Evolutionary conservation across 768 basidiomycete species (phyloP), one percentile per base, ranked within the genome.

Genomic region (Antrodiella citrinella): DNA sequence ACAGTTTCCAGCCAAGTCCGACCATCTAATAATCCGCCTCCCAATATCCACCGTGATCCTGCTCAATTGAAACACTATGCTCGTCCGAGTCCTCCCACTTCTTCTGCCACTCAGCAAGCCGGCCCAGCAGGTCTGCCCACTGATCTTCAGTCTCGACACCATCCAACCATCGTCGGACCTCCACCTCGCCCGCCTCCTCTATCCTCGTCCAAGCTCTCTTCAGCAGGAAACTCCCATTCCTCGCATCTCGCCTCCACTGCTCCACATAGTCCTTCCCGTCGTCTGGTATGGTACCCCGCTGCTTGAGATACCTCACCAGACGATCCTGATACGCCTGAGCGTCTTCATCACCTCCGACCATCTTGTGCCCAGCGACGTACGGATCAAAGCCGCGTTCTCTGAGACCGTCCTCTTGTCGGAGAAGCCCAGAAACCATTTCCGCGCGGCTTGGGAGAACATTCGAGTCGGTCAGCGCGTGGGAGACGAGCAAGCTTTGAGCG

Each of bases 61-160:
- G 42, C 46, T 5, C 15, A 44, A n/a, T n/a, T n/a, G n/a, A n/a
- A n/a, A n/a, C 44, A 3, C 50, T 41, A 7, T 56, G 21, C 10
- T 61, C 63, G 45, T 63, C 57, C 19, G 60, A 57, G n/a, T 55
- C 60, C 55, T 80, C 78, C 75, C 80, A 81, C n/a, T 74, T 65
- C 45, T 65, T 57, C 56, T 78, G 72, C 77, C 78, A 78, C 47
- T 59, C 65, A 38, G 72, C 69, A 22, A 80, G 57, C 44, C 74
- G 64, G 25, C 53, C 41, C 75, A 80, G 74, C 49, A 80, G 50
- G 23, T 69, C 65, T 1, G 67, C 70, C 78, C 78, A 80, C 54
- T 79, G 66, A 19, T 62, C 69, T 63, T 78, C 80, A 1, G 71
- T 76, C 60, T 67, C 65, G 9, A 76, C 70, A n/a, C 71, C 75